Percentiles rank a stretch among this genome's conserved stretches.
Conservation (phyloP, 345 rosid genomes). For the Raphanus raphanistrum region DNA sequence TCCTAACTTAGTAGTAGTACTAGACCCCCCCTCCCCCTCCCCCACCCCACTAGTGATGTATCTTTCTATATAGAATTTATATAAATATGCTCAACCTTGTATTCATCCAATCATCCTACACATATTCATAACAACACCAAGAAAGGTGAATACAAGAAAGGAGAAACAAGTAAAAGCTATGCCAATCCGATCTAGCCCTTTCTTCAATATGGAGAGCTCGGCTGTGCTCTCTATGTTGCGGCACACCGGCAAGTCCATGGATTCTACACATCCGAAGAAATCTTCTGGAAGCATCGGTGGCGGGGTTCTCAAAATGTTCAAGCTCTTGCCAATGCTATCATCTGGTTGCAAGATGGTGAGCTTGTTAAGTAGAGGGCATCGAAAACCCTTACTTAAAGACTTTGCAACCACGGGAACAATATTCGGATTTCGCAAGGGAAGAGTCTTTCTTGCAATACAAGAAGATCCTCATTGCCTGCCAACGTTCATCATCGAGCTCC, state of each 20-base stretch:
- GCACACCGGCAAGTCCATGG: conserved; percentile 39
- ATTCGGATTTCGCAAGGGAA: conserved; percentile 83
- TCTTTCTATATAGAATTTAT: conserved; percentile 7
- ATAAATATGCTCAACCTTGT: conserved; percentile 10
- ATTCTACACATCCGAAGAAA: conserved; percentile 56
- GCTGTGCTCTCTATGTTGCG: conserved; percentile 72
- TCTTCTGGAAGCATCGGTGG: conserved; percentile 42
- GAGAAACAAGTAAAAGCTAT: conserved; percentile 47
- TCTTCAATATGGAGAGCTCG: conserved; percentile 69
- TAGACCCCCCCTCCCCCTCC: conserved; percentile 4
- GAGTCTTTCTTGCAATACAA: conserved; percentile 80
- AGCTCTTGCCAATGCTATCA: conserved; percentile 89
- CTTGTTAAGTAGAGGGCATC: conserved; percentile 60
- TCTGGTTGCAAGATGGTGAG: conserved; percentile 98
- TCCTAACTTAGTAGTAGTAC: conserved; percentile 41
- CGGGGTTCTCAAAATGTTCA: conserved; percentile 75
- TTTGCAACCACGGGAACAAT: conserved; percentile 79
- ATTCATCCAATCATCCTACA: conserved; percentile 11
- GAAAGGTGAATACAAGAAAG: conserved; percentile 2
- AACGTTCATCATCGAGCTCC: conserved; percentile 79
- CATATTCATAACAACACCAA: not conserved
- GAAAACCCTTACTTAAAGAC: conserved; percentile 76
- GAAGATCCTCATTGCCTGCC: conserved; percentile 92
- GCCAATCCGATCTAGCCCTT: conserved; percentile 79
- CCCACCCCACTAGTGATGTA: not conserved